phyloP scores from a whole-genome alignment of 495 filamentous ascomycete species.

The Aspergillus affinis region DNA sequence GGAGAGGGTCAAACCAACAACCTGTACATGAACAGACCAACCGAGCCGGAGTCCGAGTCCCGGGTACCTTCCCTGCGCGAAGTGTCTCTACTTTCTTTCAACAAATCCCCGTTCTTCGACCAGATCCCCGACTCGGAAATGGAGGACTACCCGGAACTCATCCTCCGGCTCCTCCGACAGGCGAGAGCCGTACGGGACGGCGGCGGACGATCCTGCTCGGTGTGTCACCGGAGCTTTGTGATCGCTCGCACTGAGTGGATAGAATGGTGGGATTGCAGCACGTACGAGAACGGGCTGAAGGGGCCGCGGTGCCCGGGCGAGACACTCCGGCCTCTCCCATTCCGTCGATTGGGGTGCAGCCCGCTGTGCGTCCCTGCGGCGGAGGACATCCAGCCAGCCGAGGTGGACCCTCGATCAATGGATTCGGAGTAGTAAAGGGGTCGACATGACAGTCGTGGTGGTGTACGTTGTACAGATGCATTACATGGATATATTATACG shows the following conservation, averaged over 20 bases:
- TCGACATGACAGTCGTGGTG: too few species aligned
- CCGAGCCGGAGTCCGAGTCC: slow-evolving; percentile 21
- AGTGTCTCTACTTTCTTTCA: slow-evolving; percentile 51
- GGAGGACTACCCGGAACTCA: slow-evolving; percentile 38
- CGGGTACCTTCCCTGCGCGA: slow-evolving; percentile 56
- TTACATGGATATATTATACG: not conserved
- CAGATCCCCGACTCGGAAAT: slow-evolving; percentile 41
- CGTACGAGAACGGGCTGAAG: slow-evolving; percentile 47
- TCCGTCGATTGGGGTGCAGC: slow-evolving; percentile 64
- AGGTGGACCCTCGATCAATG: not conserved
- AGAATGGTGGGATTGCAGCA: slow-evolving; percentile 65
- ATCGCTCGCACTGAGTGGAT: slow-evolving; percentile 67
- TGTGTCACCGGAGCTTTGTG: slow-evolving; percentile 58
- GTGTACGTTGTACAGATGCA: not conserved
- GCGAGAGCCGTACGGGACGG: slow-evolving; percentile 45
- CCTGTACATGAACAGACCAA: not conserved
- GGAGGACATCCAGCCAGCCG: not conserved
- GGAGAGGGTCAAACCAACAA: slow-evolving; percentile 7
- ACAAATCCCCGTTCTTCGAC: slow-evolving; percentile 43
- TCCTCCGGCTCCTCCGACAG: slow-evolving; percentile 39
- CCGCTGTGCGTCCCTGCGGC: slow-evolving; percentile 56
- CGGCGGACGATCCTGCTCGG: slow-evolving; percentile 58
- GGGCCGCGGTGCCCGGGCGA: slow-evolving; percentile 35
- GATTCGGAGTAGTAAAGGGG: not conserved
- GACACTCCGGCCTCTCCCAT: slow-evolving; percentile 54